Evolutionary conservation across 352 stramenopile species (phyloP), one percentile per base, ranked within the genome.

Genomic region (Globisporangium carolinianum): DNA sequence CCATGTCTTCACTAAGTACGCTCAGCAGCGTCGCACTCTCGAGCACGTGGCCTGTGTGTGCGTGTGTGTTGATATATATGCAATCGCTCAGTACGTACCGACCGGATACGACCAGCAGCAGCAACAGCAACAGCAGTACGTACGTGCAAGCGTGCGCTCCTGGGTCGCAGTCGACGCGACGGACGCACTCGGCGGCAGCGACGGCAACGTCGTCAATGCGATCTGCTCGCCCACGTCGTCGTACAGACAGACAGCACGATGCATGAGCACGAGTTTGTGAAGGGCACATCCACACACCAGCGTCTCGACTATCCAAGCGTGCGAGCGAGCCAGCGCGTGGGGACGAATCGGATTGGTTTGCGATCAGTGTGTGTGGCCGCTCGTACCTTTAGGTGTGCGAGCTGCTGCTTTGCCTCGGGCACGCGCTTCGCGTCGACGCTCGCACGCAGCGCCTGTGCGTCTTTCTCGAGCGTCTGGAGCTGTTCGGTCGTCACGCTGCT

Each of bases 11-110:
- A 38, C 75, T 76, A 45, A 89, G 67, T 36, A 96, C 83, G 63
- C 86, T 96, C 62, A 96, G 65, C 50, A 97, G 75, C 41, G 90
- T 91, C 32, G 89, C 89, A 55, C 86, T 94, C 53, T 97, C 89
- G 32, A 96, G 79, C 37, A 96, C 85, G 53, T 96, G 86, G 24
- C 75, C 79, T 89, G 37, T 7, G 38, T 39, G 38, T 14, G 43
- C 18, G 14, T 49, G 12, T 49, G 14, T 9, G n/a, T 24, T 32
- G 14, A 49, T 9, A 32, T 32, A 32, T 32, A 32, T 2, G 24
- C 24, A 32, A 32, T 32, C 24, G 24, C 24, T 32, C 24, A 32
- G 24, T 32, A 32, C 24, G 24, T 32, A 32, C 24, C 24, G 24
- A 32, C 24, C 2, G 2, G 24, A 32, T 32, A 32, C 24, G 24